Evolutionary conservation across 176 grass and related monocot species (phyloP), one percentile per base, ranked within the genome.

Genomic region (Aegilops bicornis): DNA sequence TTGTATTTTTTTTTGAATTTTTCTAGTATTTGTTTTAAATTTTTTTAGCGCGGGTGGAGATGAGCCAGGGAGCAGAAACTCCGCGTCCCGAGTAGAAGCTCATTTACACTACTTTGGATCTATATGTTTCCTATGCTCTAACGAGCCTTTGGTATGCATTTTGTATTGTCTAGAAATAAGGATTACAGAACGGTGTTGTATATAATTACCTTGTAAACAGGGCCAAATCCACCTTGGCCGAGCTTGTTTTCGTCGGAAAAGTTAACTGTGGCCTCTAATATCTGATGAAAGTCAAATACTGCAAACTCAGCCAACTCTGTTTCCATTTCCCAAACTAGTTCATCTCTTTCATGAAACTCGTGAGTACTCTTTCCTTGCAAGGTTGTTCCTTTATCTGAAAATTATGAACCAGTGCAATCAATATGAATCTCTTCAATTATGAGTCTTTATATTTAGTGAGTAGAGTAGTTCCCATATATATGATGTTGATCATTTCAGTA

Each of bases 311-410:
- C 16, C 25, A 76, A 31, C 73, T 52, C 43, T 11, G 25, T 8
- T 76, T 76, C 73, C 73, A 76, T 76, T 29, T 50, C 73, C 73
- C 73, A 76, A 76, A 76, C 25, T 75, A 48, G 24, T 76, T 52
- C 73, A 52, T 76, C 73, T 76, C 24, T 24, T 61, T 10, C 59
- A 11, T 52, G 14, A 52, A 76, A 76, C 43, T 30, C 73, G 42
- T 50, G 42, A 52, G 43, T 17, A 50, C 5, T 15, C 17, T 50
- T 76, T 50, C 27, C 43, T 29, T 50, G 24, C 17, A 52, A 76
- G 43, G 42, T 48, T 42, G 42, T 1, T 15, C 1, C 43, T 52
- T 50, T 76, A 76, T 8, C 43, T 76, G 73, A 31, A 76, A 76
- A 76, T 50, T 76, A 30, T 30, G 14, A 50, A 29, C 24, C 5